Percentiles rank a stretch among this genome's conserved stretches.
These are phyloP conservation scores for Spergularia bocconei DNA, from an alignment of 148 eudicot species.

Conservation along the genomic window DNA sequence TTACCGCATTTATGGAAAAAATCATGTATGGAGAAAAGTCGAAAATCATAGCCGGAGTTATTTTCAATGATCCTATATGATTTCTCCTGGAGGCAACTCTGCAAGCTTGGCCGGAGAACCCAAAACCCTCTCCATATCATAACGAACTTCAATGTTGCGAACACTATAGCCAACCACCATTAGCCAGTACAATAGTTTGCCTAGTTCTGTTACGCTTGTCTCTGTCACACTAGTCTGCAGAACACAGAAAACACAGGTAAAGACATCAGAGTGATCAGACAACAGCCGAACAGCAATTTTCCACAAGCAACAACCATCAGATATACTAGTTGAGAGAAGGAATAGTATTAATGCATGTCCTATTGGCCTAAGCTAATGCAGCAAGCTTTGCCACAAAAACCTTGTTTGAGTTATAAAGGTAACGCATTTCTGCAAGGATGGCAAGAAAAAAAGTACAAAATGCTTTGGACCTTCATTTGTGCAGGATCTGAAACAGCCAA, in stretches of 20 bases:
- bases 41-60: not conserved
- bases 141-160: constrained; percentile 87
- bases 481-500: constrained; percentile 80
- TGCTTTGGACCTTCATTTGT: constrained; percentile 59
- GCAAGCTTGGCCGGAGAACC: constrained; percentile 67
- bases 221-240: constrained; percentile 65
- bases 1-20: constrained; percentile 1
- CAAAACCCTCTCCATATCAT: constrained; percentile 81
- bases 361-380: constrained; percentile 1
- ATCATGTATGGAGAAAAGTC: too few relatives aligned
- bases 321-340: not conserved
- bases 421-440: too few relatives aligned
- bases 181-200: constrained; percentile 77
- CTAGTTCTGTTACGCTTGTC: constrained; percentile 84
- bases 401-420: too few relatives aligned
- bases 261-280: not conserved
- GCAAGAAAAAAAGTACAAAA: not conserved
- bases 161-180: constrained; percentile 92
- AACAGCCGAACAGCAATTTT: not conserved
- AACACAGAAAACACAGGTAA: constrained; percentile 2
- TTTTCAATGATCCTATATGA: constrained; percentile 27
- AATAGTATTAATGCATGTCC: not conserved
- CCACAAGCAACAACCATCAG: not conserved
- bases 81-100: constrained; percentile 79
- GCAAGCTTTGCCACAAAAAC: too few relatives aligned